Conservation (phyloP, 768 basidiomycete genomes). For the Jaapia argillacea region DNA sequence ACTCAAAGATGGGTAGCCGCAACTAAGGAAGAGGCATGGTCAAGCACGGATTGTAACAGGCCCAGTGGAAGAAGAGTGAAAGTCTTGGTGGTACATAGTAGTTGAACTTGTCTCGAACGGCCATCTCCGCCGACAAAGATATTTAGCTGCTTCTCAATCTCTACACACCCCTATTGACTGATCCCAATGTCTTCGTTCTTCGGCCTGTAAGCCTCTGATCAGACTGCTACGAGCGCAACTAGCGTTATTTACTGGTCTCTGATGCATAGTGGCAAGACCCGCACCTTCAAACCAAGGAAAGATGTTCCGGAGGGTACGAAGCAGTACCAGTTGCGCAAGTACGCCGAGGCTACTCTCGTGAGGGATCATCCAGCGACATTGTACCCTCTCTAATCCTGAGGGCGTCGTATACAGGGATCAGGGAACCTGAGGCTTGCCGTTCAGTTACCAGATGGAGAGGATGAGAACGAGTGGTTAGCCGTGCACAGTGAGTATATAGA, state of each 20-base stretch:
- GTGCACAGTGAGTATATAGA: constrained; percentile 70
- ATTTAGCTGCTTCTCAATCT: no score
- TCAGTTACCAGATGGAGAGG: constrained; percentile 92
- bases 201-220: constrained; percentile 50
- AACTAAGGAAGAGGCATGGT: no score
- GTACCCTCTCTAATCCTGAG: background rate
- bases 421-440: constrained; percentile 92
- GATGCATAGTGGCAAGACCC: constrained; percentile 64
- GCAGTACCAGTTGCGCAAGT: constrained; percentile 97
- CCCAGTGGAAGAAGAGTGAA: no score
- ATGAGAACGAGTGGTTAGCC: constrained; percentile 98
- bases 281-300: constrained; percentile 94
- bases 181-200: constrained; percentile 96
- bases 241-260: background rate
- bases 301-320: constrained; percentile 94
- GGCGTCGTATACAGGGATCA: constrained; percentile 64
- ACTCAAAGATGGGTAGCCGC: no score
- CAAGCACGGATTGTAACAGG: no score
- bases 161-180: no score
- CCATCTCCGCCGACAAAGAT: no score
- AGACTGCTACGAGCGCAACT: background rate
- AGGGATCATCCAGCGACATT: constrained; percentile 10
- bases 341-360: constrained; percentile 91
- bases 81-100: no score
- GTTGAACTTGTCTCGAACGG: no score